Evolutionary conservation across 2,329 filamentous ascomycete genomes (phyloP), one percentile per base, ranked within the genome.

Genomic region (Aspergillus fumigatus): DNA sequence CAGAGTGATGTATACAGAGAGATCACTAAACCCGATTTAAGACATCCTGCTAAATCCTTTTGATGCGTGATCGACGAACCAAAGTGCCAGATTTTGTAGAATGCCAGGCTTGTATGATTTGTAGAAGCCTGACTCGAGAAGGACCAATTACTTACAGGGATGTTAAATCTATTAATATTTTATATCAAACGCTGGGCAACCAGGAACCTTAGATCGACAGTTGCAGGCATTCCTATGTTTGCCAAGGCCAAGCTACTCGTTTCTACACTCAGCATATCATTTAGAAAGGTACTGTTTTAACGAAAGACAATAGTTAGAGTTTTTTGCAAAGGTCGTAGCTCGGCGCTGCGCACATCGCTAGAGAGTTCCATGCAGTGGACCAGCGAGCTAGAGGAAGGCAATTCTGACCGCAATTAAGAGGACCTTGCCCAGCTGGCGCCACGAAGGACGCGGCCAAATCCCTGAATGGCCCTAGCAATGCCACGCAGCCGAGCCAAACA

Each of bases 401-500:
- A 47, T 47, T 10, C 10, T 25, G 21, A 47, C 25, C 4, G 25
- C 7, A 4, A 47, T 21, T 10, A 21, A 47, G 43, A 6, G 21
- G 26, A 47, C 43, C 43, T 47, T 17, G 43, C 21, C 23, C 43
- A 11, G 21, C 21, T 47, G 7, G 43, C 11, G 43, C 9, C 21
- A 47, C 4, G 14, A 25, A 23, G 5, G 14, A 7, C 19, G 25
- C 48, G 50, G 45, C 48, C 38, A 51, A 53, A n/a, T 38, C 45
- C 43, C 48, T 49, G 41, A 50, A 58, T 55, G n/a, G 51, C 48
- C 52, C 51, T 52, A 48, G 53, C 51, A 59, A 52, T 55, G 57
- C 55, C 57, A 54, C 55, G 54, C 47, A 53, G 48, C n/a, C 21
- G 48, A 47, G 43, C n/a, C 38, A 54, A 43, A 43, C n/a, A 19